phyloP scores from a whole-genome alignment of 192 early-diverging fungal genomes.

The Linnemannia zychae region DNA sequence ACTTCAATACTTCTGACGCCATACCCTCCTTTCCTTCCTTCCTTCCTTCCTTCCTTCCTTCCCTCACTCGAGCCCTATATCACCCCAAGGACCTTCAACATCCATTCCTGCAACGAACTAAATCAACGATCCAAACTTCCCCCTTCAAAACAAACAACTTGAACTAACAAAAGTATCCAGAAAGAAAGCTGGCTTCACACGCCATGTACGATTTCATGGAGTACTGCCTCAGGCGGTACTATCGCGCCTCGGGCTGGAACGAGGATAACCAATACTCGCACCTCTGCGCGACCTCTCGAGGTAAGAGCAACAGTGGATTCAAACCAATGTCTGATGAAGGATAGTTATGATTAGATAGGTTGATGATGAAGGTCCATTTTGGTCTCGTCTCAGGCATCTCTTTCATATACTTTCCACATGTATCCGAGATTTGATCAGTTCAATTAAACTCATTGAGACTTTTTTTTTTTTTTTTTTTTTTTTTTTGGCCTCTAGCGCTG shows the following conservation, averaged over 20 bases:
- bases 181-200: constrained; percentile 46
- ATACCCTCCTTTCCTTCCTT: too few relatives aligned
- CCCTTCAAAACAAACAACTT: not conserved
- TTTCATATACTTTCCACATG: not conserved
- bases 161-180: not conserved
- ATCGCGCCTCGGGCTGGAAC: constrained; percentile 81
- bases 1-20: not conserved
- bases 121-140: not conserved
- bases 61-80: too few relatives aligned
- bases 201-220: constrained; percentile 85
- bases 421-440: not conserved
- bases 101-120: not conserved
- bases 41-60: too few relatives aligned
- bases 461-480: not conserved
- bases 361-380: too few relatives aligned
- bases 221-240: constrained; percentile 85
- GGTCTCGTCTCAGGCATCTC: too few relatives aligned
- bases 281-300: constrained; percentile 76
- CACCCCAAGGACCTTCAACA: too few relatives aligned
- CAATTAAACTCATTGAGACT: too few relatives aligned
- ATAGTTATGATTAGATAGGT: too few relatives aligned
- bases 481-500: constrained; percentile 59
- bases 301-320: too few relatives aligned
- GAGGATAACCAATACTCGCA: constrained; percentile 88
- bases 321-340: too few relatives aligned